These are phyloP conservation scores for Mortierella sp. DNA, from an alignment of 371 early-diverging fungal species.

Conservation along the genomic window DNA sequence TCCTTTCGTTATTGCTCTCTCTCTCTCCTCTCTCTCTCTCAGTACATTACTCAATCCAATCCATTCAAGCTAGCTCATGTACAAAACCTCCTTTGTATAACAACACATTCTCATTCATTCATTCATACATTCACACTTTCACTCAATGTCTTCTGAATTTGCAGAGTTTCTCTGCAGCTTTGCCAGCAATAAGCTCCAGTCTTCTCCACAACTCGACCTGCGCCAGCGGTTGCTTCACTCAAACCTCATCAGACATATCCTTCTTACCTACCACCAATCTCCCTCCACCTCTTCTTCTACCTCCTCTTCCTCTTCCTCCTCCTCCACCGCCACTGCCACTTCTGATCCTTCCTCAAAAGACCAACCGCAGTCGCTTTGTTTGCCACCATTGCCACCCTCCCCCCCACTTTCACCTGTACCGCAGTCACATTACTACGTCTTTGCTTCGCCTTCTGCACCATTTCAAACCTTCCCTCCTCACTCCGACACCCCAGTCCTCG, in stretches of 20 bases:
- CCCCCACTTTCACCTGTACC: constrained; percentile 19
- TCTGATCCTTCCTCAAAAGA: constrained; percentile 1
- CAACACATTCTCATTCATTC: not conserved
- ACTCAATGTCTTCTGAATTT: constrained; percentile 36
- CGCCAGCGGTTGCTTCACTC: constrained; percentile 53
- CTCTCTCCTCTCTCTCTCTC: constrained; percentile 3
- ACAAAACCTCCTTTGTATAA: not conserved
- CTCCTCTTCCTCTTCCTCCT: not conserved
- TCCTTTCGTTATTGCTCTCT: not conserved
- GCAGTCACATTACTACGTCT: constrained; percentile 7
- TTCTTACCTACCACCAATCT: constrained; percentile 27
- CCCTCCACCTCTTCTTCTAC: constrained; percentile 6
- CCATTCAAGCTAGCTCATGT: not conserved
- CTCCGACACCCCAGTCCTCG: not conserved
- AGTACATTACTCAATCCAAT: not conserved
- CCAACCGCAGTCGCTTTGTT: constrained; percentile 17
- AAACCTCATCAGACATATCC: constrained; percentile 52
- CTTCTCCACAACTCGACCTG: constrained; percentile 44
- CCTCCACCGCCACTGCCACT: no score
- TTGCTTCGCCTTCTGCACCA: not conserved
- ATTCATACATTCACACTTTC: not conserved
- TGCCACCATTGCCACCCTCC: constrained; percentile 23
- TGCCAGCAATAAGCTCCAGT: constrained; percentile 51
- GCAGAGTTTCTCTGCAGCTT: constrained; percentile 46
- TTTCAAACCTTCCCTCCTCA: constrained; percentile 11